Percentiles rank a stretch among this genome's conserved stretches.
These are phyloP conservation scores for Casuarina cunninghamiana DNA, from an alignment of 306 rosid species.

Conservation along the genomic window DNA sequence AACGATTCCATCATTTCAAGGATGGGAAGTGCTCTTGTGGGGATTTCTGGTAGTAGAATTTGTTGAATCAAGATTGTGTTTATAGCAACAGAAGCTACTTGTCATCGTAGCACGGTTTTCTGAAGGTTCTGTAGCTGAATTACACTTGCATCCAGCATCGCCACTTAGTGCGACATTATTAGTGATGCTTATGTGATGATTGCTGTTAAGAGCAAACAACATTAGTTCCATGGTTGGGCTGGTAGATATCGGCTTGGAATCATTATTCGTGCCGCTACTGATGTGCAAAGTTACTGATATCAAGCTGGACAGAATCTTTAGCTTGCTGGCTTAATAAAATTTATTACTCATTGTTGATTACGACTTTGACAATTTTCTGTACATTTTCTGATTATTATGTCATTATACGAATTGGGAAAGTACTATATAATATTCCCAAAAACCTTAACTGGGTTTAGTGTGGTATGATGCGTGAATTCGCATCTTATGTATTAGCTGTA, in stretches of 20 bases:
- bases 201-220: background rate
- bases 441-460: background rate
- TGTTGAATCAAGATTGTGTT: conserved; percentile 15
- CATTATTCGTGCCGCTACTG: background rate
- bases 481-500: background rate
- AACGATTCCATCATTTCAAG: conserved; percentile 77
- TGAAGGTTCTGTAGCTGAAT: background rate
- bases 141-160: background rate
- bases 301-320: background rate
- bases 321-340: background rate
- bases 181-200: background rate
- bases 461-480: background rate
- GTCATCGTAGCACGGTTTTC: background rate
- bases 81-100: background rate
- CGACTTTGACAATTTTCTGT: background rate
- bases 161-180: background rate
- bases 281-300: background rate
- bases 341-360: background rate
- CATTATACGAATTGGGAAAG: background rate
- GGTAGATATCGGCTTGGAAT: background rate
- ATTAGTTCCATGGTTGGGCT: background rate
- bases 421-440: background rate
- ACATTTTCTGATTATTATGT: background rate
- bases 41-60: conserved; percentile 68
- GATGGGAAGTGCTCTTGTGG: conserved; percentile 87